Evolutionary conservation across 2,329 filamentous ascomycete genomes (phyloP).

Genomic region (Ciborinia camelliae): DNA sequence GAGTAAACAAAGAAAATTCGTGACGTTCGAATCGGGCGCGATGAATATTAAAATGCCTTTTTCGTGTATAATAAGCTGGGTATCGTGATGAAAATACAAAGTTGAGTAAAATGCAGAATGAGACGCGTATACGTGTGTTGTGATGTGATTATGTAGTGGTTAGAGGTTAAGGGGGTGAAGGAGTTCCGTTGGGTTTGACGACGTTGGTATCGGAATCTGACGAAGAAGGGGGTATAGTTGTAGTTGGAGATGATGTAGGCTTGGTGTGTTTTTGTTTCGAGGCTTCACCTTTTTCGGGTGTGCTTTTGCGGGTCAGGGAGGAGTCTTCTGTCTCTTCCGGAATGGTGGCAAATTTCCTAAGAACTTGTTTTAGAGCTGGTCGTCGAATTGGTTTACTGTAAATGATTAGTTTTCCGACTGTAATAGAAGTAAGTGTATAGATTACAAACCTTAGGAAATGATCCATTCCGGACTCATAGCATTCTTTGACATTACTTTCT

Average conservation of each 20-base stretch:
- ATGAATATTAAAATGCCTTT: slow-evolving; percentile 19
- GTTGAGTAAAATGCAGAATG: neutral
- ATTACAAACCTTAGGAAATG: slow-evolving; percentile 61
- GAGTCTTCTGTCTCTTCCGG: slow-evolving; percentile 55
- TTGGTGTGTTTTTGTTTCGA: neutral
- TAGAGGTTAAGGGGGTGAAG: slow-evolving; percentile 1
- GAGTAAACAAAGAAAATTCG: slow-evolving; percentile 4
- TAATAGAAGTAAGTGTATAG: neutral
- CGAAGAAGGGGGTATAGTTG: neutral
- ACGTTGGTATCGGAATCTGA: neutral
- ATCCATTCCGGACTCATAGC: slow-evolving; percentile 87
- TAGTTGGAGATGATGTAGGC: neutral
- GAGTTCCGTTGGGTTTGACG: neutral
- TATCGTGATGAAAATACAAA: slow-evolving; percentile 15
- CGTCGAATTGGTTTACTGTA: slow-evolving; percentile 66
- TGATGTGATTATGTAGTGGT: neutral
- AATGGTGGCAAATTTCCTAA: slow-evolving; percentile 81
- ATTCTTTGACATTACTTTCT: slow-evolving; percentile 82
- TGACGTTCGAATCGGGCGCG: neutral
- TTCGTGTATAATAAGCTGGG: slow-evolving; percentile 17
- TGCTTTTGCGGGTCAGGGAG: slow-evolving; percentile 40
- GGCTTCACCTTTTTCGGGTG: slow-evolving; percentile 5
- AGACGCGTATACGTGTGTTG: neutral
- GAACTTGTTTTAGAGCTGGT: slow-evolving; percentile 80
- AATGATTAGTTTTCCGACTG: slow-evolving; percentile 21